Conservation (phyloP, 441 rosid species). For the Erysimum cheiri region DNA sequence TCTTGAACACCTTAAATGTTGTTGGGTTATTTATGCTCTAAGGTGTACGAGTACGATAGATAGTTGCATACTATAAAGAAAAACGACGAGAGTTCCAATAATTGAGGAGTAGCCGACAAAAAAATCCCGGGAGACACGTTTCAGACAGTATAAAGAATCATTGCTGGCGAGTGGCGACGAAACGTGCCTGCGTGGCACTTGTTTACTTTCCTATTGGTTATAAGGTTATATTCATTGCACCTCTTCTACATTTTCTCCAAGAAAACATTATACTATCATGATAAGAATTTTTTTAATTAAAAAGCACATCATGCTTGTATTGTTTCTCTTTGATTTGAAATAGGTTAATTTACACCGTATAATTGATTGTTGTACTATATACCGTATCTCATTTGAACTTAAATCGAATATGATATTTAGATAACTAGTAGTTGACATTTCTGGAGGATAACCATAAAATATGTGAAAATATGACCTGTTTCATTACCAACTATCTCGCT, state of each 20-base stretch:
- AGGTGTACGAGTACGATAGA: constrained; percentile 25
- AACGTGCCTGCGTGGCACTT: constrained; percentile 35
- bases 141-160: constrained; percentile 30
- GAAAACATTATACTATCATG: neutral
- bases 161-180: constrained; percentile 38
- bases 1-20: too few species aligned
- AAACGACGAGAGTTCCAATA: constrained; percentile 42
- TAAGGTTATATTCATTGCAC: constrained; percentile 29
- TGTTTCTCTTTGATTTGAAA: constrained; percentile 25
- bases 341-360: neutral
- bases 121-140: constrained; percentile 41
- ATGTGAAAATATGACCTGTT: constrained; percentile 35
- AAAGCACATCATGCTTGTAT: constrained; percentile 11
- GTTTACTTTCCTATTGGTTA: constrained; percentile 31
- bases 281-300: neutral
- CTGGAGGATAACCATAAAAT: constrained; percentile 27
- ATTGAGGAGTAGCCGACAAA: constrained; percentile 31
- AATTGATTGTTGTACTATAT: constrained; percentile 12
- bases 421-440: constrained; percentile 40
- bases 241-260: constrained; percentile 10
- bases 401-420: constrained; percentile 18
- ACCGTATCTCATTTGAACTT: constrained; percentile 22
- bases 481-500: constrained; percentile 23
- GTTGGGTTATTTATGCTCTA: too few species aligned
- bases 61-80: constrained; percentile 16